Evolutionary conservation across 2,329 filamentous ascomycete species (phyloP), one percentile per base, ranked within the genome.

Genomic region (Cryphonectria carpinicola): DNA sequence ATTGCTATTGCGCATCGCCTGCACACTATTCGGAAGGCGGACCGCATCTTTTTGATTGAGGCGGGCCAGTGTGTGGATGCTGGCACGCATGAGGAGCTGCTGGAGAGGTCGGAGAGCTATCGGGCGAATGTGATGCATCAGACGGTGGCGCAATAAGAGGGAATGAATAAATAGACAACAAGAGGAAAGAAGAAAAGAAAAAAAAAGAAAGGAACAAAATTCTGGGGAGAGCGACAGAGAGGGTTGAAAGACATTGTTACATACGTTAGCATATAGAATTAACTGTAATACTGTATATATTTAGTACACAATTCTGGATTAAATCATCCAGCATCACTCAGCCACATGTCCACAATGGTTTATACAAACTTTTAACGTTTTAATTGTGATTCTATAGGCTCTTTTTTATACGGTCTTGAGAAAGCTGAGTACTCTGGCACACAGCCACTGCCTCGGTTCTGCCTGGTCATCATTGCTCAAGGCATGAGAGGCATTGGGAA

Each of bases 401-500:
- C 41, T 4, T 43, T 43, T 65, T 52, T 65, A 32, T 10, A 56
- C 58, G 0, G 60, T 71, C 8, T 68, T 56, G 32, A 76, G 46
- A 22, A 74, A 76, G 2, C 64, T 62, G 41, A 76, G 25, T 13
- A 76, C 73, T 66, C 66, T 73, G 8, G 58, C 8, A 43, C 72
- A 66, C 0, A 76, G 60, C 43, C 73, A 74, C 68, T 73, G 75
- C 65, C 81, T 71, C 0, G 82, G 79, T 63, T 80, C 79, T 1
- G 77, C 80, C 77, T 87, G 84, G 65, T 83, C 84, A 70, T 84
- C 81, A 70, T 82, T 84, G 64, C 80, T 82, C 68, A 86, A 76
- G 69, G 84, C 84, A 75, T 87, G 85, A 17, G 80, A 83, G 8
- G 85, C 85, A 46, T 80, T 81, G 0, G 82, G 79, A 69, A 87